Conservation (phyloP, 2,329 filamentous ascomycete genomes). For the Neofusicoccum ribis region DNA sequence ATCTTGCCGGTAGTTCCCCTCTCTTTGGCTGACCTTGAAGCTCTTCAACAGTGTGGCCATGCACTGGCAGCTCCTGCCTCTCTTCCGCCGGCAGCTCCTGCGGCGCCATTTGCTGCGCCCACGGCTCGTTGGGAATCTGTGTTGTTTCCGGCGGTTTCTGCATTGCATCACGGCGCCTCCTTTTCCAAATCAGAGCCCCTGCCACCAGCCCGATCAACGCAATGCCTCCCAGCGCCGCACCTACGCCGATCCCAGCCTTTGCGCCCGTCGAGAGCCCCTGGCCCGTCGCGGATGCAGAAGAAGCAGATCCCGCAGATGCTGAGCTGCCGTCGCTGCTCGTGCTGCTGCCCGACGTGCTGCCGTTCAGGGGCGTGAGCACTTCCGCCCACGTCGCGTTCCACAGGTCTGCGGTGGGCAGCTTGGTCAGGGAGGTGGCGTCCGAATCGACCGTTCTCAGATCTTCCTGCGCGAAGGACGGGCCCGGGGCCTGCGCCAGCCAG, state of each 20-base stretch:
- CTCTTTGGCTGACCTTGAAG: too few relatives aligned
- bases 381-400: neutral
- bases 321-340: too few relatives aligned
- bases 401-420: too few relatives aligned
- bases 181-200: neutral
- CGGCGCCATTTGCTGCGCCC: neutral
- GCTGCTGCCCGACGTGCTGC: neutral
- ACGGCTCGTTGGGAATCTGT: neutral
- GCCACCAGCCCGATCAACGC: neutral
- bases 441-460: neutral
- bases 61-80: neutral
- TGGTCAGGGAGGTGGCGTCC: neutral
- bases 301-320: too few relatives aligned
- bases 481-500: constrained; percentile 6
- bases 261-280: neutral
- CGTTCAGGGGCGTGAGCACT: neutral
- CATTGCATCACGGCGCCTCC: neutral
- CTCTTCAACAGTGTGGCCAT: too few relatives aligned
- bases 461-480: neutral
- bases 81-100: neutral
- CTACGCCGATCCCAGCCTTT: neutral
- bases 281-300: too few relatives aligned
- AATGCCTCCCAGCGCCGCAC: neutral
- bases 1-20: too few relatives aligned
- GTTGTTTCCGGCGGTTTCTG: neutral